Base-by-base conservation (phyloP, 306 rosid genomes). In the Quillaja saponaria region DNA sequence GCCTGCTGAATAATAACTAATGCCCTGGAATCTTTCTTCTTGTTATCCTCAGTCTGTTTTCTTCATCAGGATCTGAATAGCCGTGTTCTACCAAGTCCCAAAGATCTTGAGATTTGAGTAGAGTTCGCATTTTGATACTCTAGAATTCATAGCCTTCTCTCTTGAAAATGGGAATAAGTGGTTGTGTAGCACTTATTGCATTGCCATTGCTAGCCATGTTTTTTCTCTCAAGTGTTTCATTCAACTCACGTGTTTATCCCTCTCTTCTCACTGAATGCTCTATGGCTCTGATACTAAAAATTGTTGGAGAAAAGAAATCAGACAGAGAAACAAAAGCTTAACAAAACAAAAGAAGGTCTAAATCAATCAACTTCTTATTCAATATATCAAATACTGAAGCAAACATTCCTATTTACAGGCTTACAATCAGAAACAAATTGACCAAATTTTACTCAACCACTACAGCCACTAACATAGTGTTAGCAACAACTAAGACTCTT, bases 21-120 rank as follows among this genome's bases (percentile, higher is more conserved):
- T 10, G 58, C 38, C 58, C 21, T 52, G n/a, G 58, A 8, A 52
- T 52, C 58, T 20, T 31, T 21, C 38, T 31, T 52, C 10, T 52
- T 52, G 6, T 19, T 20, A 2, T 49, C 55, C 55, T 49, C 11
- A 16, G 5, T 46, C 28, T 15, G 55, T 16, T 20, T 16, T 49
- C 55, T 20, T 49, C 55, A n/a, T 20, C 33, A 49, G 55, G 28
- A 4, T 49, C 20, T 18, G 55, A 3, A 18, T 16, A 17, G 28
- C 55, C 31, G 6, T 17, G 7, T 18, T 49, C 55, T 49, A 49
- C 28, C 11, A 49, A 20, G 13, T 49, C 33, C 55, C 55, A 49
- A 3, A 49, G 14, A 20, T 49, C 55, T 18, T 49, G 31, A 20
- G 55, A 49, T 49, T 18, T 49, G 28, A 49, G 33, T 18, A 49